A percentile compares a stretch with the other conserved stretches of the same genome.
Conservation (phyloP, 257 asterid species). For the Rauvolfia tetraphylla region DNA sequence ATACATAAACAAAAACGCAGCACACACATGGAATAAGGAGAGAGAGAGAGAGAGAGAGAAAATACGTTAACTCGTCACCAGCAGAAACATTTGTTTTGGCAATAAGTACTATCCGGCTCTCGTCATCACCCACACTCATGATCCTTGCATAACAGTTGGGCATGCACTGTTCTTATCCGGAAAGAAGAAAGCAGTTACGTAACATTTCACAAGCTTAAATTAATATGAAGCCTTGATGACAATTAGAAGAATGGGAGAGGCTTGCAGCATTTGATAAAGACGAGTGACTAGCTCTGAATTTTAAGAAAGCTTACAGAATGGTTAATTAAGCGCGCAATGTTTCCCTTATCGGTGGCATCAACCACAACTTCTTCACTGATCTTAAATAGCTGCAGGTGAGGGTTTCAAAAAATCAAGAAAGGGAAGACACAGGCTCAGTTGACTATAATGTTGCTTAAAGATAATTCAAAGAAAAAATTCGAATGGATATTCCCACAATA, state of each 20-base stretch:
- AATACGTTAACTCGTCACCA: conserved; percentile 89
- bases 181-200: not conserved
- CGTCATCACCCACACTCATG: conserved; percentile 93
- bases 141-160: conserved; percentile 99
- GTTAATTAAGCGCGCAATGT: conserved; percentile 91
- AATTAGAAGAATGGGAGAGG: not conserved
- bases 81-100: conserved; percentile 82
- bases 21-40: not conserved
- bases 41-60: conserved; percentile 25
- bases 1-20: not conserved
- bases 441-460: not conserved
- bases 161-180: conserved; percentile 63
- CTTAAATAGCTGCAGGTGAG: conserved; percentile 72
- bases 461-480: not conserved
- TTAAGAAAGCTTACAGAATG: conserved; percentile 65
- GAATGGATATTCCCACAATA: not conserved
- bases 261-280: not conserved
- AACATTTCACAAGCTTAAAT: not conserved
- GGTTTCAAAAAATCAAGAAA: not conserved
- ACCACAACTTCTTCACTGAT: conserved; percentile 97
- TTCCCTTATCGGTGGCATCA: conserved; percentile 97
- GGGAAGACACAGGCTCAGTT: not conserved
- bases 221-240: not conserved
- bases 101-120: conserved; percentile 97
- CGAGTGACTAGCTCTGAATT: not conserved